Evolutionary conservation across 192 early-diverging fungal genomes (phyloP).

Genomic region (Linnemannia elongata): DNA sequence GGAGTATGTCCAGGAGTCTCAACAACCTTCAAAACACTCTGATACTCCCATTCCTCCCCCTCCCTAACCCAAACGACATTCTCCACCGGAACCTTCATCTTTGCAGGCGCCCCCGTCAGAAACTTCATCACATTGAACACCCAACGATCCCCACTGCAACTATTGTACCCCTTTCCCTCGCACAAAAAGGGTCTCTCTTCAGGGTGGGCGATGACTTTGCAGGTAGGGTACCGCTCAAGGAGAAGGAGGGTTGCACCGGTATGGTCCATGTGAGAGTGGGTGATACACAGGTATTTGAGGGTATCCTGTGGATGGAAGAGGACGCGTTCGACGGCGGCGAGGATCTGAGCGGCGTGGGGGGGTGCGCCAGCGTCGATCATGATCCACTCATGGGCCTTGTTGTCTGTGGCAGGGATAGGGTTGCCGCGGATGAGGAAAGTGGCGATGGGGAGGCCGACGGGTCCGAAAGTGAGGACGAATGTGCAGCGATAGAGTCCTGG

Average conservation of each 20-base stretch:
- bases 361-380: slow-evolving; percentile 37
- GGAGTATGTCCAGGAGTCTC: slow-evolving; percentile 40
- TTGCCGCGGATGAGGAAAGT: slow-evolving; percentile 28
- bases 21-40: slow-evolving; percentile 8
- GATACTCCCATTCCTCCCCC: slow-evolving; percentile 31
- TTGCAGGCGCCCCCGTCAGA: background rate
- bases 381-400: slow-evolving; percentile 21
- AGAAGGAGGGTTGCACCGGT: slow-evolving; percentile 23
- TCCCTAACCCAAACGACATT: slow-evolving; percentile 15
- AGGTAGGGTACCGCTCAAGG: slow-evolving; percentile 15
- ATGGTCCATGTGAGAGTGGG: slow-evolving; percentile 45
- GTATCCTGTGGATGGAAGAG: slow-evolving; percentile 24
- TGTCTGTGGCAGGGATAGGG: background rate
- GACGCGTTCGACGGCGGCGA: slow-evolving; percentile 12
- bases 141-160: slow-evolving; percentile 20
- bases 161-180: slow-evolving; percentile 26
- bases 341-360: background rate
- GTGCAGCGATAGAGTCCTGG: slow-evolving; percentile 28
- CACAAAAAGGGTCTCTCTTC: slow-evolving; percentile 39
- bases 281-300: slow-evolving; percentile 46
- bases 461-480: slow-evolving; percentile 9
- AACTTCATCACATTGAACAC: slow-evolving; percentile 25
- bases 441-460: slow-evolving; percentile 12
- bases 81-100: slow-evolving; percentile 17
- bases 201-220: slow-evolving; percentile 17